Evolutionary conservation across 352 stramenopile genomes (phyloP), one percentile per base, ranked within the genome.

Genomic region (Chrysophaeum taylorii): DNA sequence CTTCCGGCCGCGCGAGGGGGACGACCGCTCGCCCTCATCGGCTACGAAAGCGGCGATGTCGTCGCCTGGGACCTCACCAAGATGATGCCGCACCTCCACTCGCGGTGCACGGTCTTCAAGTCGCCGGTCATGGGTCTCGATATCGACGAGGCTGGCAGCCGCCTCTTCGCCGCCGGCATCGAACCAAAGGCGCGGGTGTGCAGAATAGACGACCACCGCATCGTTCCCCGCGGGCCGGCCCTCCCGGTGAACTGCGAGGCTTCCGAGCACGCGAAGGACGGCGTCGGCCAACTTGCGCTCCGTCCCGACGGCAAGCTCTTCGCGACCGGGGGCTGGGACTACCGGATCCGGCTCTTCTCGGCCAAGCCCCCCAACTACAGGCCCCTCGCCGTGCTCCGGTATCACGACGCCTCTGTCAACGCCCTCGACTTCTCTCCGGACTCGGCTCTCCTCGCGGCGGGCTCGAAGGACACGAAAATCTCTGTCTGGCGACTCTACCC

Each of bases 381-480:
- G 33, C 25, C 27, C 52, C 52, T 63, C 27, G 52, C 52, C 27
- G 52, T 63, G 5, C 52, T 63, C 27, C 7, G n/a, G 5, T 63
- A 63, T 31, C 52, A 63, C 52, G 52, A 63, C 52, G 52, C n/a
- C 27, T 7, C 52, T 7, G 29, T 63, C 27, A 63, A 63, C 52
- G 52, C 52, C 9, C 52, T 63, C 29, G 52, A 63, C 52, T 63
- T 36, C 27, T 63, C 52, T 31, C 2, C 2, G 2, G 52, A 63
- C 33, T 54, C 45, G 45, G 2, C 18, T 16, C 9, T 63, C 2
- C 52, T 63, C 9, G 52, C n/a, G 9, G n/a, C 52, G 25, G 52
- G 52, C 25, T 63, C 52, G 27, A 63, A 63, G 52, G 52, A 63
- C 52, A 9, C 7, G n/a, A 63, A 63, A 31, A 12, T 63, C 52